A percentile compares a stretch with the other conserved stretches of the same genome.
Evolutionary conservation across 1,284 basidiomycete genomes (phyloP).

Genomic region (Ganoderma leucocontextum): DNA sequence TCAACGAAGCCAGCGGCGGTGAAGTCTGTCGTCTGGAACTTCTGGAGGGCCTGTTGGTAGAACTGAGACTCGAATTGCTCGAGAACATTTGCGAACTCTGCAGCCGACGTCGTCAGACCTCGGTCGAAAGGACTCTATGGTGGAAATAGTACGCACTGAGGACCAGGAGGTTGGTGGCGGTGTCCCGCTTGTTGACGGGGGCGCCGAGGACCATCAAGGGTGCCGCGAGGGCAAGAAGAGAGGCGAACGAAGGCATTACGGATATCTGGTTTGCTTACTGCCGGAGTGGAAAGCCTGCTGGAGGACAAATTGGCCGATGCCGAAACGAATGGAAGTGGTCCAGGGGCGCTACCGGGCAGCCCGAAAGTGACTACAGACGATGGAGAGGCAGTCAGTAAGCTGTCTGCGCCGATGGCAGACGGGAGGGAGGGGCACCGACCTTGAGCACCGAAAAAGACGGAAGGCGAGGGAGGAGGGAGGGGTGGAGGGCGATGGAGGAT

Average conservation of each 20-base stretch:
- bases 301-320: constrained; percentile 50
- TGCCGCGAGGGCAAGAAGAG: constrained; percentile 53
- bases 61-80: constrained; percentile 78
- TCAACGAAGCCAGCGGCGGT: constrained; percentile 71
- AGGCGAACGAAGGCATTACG: constrained; percentile 50
- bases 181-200: constrained; percentile 52
- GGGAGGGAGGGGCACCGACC: constrained; percentile 16
- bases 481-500: constrained; percentile 7
- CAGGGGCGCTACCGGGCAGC: constrained; percentile 77
- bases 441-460: constrained; percentile 39
- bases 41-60: constrained; percentile 71
- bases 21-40: constrained; percentile 76
- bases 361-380: constrained; percentile 48
- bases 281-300: constrained; percentile 55
- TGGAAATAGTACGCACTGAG: constrained; percentile 57
- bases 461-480: constrained; percentile 26
- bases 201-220: constrained; percentile 60
- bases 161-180: constrained; percentile 59
- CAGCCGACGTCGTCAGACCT: neutral
- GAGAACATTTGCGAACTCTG: constrained; percentile 79
- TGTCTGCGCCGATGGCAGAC: neutral
- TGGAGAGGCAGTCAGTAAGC: neutral
- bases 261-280: constrained; percentile 43
- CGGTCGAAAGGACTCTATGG: neutral
- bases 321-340: constrained; percentile 53